Evolutionary conservation across 2,329 filamentous ascomycete species (phyloP).

Genomic region (Arthrobotrys megalospora): DNA sequence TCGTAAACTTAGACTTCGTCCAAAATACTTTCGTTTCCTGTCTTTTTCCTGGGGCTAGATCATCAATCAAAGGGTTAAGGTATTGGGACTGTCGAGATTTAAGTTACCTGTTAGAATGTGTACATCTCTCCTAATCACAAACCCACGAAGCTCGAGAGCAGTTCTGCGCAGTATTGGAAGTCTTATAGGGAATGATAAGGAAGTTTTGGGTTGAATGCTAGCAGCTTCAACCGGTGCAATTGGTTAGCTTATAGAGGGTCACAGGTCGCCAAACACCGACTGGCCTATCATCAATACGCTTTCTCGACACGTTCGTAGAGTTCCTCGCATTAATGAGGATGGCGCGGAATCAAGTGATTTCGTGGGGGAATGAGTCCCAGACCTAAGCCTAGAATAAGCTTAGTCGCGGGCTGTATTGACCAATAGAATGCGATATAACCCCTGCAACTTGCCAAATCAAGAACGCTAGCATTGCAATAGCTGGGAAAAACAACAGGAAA

Average conservation of each 20-base stretch:
- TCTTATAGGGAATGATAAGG: neutral
- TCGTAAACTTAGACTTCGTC: neutral
- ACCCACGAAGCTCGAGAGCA: no score
- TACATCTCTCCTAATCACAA: no score
- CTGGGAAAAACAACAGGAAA: slow-evolving; percentile 4
- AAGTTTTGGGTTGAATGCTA: slow-evolving; percentile 7
- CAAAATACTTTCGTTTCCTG: neutral
- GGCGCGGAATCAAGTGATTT: slow-evolving; percentile 22
- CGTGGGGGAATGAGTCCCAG: neutral
- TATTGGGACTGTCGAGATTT: no score
- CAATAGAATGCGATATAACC: neutral
- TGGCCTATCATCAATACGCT: neutral
- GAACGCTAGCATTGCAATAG: neutral
- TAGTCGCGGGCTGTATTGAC: neutral
- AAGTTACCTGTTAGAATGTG: no score
- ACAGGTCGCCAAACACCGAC: neutral
- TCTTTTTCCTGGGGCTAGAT: neutral
- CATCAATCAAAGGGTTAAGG: no score
- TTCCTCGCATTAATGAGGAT: neutral
- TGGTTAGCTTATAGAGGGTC: neutral
- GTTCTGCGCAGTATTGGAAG: neutral
- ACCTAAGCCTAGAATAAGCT: neutral
- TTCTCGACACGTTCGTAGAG: no score
- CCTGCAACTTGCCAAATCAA: neutral
- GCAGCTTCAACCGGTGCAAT: neutral